Conservation (phyloP, 1,139 yeast species). For the Geotrichum siamense region DNA sequence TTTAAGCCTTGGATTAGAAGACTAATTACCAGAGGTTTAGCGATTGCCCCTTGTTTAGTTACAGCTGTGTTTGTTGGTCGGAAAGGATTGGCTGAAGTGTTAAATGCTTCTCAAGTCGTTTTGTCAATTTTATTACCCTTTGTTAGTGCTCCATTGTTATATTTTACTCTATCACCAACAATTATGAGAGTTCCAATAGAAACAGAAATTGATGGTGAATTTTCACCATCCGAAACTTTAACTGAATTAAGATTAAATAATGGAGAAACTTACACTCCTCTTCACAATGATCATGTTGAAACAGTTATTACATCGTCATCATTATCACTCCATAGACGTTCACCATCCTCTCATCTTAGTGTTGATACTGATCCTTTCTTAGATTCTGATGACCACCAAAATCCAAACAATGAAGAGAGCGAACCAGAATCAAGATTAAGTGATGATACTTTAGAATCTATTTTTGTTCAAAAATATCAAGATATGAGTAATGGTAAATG, state of each 20-base stretch:
- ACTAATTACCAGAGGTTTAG: slow-evolving; percentile 59
- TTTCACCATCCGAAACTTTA: slow-evolving; percentile 13
- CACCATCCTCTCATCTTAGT: background rate
- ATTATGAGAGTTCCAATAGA: slow-evolving; percentile 60
- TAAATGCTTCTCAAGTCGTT: slow-evolving; percentile 80
- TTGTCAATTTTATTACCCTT: slow-evolving; percentile 78
- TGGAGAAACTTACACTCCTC: background rate
- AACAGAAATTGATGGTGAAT: slow-evolving; percentile 1
- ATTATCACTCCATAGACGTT: background rate
- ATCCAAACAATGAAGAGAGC: background rate
- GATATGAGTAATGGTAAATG: slow-evolving; percentile 64
- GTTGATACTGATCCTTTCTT: no score
- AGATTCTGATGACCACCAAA: background rate
- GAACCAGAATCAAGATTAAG: background rate
- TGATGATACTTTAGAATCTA: slow-evolving; percentile 17
- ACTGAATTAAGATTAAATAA: slow-evolving; percentile 2
- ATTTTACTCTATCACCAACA: slow-evolving; percentile 66
- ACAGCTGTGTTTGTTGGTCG: slow-evolving; percentile 54
- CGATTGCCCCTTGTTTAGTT: slow-evolving; percentile 64
- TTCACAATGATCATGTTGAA: background rate
- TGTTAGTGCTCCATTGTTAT: slow-evolving; percentile 82
- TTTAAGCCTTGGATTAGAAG: slow-evolving; percentile 72
- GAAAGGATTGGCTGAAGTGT: slow-evolving; percentile 46
- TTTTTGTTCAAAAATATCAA: slow-evolving; percentile 24
- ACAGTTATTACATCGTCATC: background rate